These are phyloP conservation scores for Datura wrightii DNA, from an alignment of 257 asterid species.

Conservation along the genomic window DNA sequence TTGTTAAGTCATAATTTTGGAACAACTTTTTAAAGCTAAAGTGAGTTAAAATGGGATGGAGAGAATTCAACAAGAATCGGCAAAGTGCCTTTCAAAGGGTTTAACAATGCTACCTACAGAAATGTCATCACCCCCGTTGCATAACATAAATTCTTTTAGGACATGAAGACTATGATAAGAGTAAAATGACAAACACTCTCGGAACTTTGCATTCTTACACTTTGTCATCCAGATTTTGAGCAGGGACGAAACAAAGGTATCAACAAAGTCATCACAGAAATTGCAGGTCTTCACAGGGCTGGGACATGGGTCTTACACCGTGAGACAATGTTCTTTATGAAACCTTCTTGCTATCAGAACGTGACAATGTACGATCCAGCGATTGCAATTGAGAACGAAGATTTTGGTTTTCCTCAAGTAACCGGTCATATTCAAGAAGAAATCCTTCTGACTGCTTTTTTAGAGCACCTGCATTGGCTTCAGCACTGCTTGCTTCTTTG, in stretches of 20 bases:
- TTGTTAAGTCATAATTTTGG: too few species aligned
- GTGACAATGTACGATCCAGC: conserved; percentile 67
- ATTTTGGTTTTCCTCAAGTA: conserved; percentile 82
- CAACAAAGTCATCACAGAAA: neutral
- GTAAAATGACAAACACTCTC: neutral
- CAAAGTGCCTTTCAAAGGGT: neutral
- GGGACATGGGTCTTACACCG: neutral
- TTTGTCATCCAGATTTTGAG: neutral
- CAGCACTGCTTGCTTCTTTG: conserved; percentile 64
- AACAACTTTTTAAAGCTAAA: too few species aligned
- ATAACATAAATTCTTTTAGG: neutral
- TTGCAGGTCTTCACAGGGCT: neutral
- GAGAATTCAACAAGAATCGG: too few species aligned
- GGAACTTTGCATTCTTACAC: neutral
- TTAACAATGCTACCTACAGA: neutral
- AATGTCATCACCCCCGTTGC: neutral
- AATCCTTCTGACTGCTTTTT: conserved; percentile 91
- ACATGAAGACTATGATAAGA: neutral
- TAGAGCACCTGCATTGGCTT: conserved; percentile 73
- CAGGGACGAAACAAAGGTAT: neutral
- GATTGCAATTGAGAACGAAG: conserved; percentile 79
- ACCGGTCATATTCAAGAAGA: conserved; percentile 83
- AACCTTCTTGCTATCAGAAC: conserved; percentile 74
- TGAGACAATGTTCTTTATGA: conserved; percentile 41
- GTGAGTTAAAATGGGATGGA: too few species aligned